These are phyloP conservation scores for Globisporangium iwayamae DNA, from an alignment of 352 stramenopile species.

Conservation along the genomic window DNA sequence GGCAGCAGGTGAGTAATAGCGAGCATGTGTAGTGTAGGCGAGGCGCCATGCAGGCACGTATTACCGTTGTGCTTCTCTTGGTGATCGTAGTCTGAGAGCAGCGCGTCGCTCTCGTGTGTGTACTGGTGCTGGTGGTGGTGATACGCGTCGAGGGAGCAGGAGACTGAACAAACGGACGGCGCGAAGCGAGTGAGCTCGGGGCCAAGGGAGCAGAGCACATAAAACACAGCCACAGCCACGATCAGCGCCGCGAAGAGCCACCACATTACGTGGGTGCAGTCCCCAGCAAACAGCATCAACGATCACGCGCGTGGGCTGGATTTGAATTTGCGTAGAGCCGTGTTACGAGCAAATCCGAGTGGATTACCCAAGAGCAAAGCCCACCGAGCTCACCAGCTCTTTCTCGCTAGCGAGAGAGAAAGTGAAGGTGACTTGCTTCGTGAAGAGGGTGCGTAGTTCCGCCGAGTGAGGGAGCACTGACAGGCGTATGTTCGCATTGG, in stretches of 20 bases:
- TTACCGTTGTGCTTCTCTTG: not conserved
- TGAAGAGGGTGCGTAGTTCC: no score
- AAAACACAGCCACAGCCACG: slow-evolving; percentile 3
- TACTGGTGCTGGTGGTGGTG: not conserved
- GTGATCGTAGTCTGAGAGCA: not conserved
- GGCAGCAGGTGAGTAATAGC: not conserved
- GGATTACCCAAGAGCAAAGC: not conserved
- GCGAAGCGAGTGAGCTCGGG: not conserved
- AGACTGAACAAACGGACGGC: not conserved
- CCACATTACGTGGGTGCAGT: slow-evolving; percentile 1
- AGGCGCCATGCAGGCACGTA: not conserved
- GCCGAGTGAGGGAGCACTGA: no score
- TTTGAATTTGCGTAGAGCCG: not conserved
- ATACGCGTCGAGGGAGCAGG: not conserved
- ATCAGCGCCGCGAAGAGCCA: slow-evolving; percentile 6
- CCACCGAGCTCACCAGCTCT: slow-evolving; percentile 4
- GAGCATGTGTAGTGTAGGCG: not conserved
- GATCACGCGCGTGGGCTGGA: not conserved
- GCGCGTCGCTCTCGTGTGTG: not conserved
- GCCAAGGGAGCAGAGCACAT: not conserved
- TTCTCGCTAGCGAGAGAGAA: not conserved
- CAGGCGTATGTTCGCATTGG: no score
- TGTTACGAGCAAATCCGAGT: slow-evolving; percentile 1
- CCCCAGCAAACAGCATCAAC: no score
- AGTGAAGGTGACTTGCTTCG: no score